Evolutionary conservation across 2,329 filamentous ascomycete species (phyloP).

Genomic region (Aurifilum marmelostoma): DNA sequence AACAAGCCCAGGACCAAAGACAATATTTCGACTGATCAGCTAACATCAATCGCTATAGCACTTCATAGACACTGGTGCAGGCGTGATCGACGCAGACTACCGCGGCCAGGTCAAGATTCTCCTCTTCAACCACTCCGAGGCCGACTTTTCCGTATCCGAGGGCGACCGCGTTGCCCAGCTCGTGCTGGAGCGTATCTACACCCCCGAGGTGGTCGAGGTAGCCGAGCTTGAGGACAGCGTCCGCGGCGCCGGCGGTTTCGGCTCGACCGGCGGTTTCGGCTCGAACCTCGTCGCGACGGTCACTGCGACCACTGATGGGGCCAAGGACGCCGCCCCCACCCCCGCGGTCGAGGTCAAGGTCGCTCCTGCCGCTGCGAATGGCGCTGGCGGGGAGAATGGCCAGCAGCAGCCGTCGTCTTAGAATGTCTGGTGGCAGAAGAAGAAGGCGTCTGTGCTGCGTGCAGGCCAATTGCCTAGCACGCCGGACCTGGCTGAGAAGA

Average conservation of each 20-base stretch:
- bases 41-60: slow-evolving; percentile 49
- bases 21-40: neutral
- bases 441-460: slow-evolving; percentile 14
- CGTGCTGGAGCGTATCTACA: slow-evolving; percentile 91
- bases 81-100: slow-evolving; percentile 98
- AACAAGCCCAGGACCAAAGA: too few relatives aligned
- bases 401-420: slow-evolving; percentile 28
- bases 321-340: slow-evolving; percentile 6
- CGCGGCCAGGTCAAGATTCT: slow-evolving; percentile 91
- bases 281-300: slow-evolving; percentile 4
- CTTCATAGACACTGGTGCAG: slow-evolving; percentile 94
- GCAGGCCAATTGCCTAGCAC: neutral
- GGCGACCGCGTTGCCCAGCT: slow-evolving; percentile 94
- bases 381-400: slow-evolving; percentile 5
- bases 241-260: slow-evolving; percentile 86
- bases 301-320: slow-evolving; percentile 13
- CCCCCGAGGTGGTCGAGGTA: slow-evolving; percentile 89
- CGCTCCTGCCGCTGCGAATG: slow-evolving; percentile 12
- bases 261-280: slow-evolving; percentile 71
- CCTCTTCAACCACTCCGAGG: slow-evolving; percentile 87
- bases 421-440: slow-evolving; percentile 26
- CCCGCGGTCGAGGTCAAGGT: slow-evolving; percentile 1
- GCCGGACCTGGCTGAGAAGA: neutral
- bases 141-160: slow-evolving; percentile 78
- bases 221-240: slow-evolving; percentile 87